phyloP scores from a whole-genome alignment of 371 early-diverging fungal genomes.

The Rhizopus arrhizus region DNA sequence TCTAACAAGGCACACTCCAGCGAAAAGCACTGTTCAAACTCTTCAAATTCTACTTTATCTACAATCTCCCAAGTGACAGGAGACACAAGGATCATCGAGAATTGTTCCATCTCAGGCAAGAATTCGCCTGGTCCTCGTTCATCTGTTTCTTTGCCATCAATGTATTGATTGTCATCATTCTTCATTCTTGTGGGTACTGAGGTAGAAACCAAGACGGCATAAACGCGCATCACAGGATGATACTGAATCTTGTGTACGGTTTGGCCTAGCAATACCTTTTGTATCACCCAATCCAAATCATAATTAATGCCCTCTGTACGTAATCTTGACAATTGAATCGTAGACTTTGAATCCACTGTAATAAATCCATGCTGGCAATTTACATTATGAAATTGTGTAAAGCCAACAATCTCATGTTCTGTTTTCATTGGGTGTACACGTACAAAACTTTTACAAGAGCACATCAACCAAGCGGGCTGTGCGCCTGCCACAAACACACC shows the following conservation, averaged over 20 bases:
- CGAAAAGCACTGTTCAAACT: slow-evolving; percentile 85
- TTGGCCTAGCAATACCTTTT: slow-evolving; percentile 74
- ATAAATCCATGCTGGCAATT: slow-evolving; percentile 85
- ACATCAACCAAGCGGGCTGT: slow-evolving; percentile 83
- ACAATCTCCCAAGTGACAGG: slow-evolving; percentile 96
- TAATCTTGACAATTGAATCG: slow-evolving; percentile 72
- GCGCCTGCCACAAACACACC: slow-evolving; percentile 89
- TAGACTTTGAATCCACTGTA: slow-evolving; percentile 59
- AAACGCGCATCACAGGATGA: slow-evolving; percentile 81
- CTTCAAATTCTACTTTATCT: slow-evolving; percentile 78
- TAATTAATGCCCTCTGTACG: slow-evolving; percentile 72
- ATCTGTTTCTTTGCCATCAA: slow-evolving; percentile 43
- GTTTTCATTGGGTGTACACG: slow-evolving; percentile 82
- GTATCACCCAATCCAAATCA: slow-evolving; percentile 86
- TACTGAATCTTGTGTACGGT: slow-evolving; percentile 79
- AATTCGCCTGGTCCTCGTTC: slow-evolving; percentile 50
- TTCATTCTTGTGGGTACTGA: slow-evolving; percentile 65
- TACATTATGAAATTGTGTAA: slow-evolving; percentile 84
- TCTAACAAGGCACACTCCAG: slow-evolving; percentile 83
- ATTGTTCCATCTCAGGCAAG: slow-evolving; percentile 67
- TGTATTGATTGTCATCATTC: slow-evolving; percentile 70
- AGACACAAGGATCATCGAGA: slow-evolving; percentile 83
- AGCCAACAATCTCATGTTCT: slow-evolving; percentile 67
- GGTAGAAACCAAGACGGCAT: slow-evolving; percentile 74
- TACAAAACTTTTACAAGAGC: slow-evolving; percentile 63